Evolutionary conservation across 1,284 basidiomycete genomes (phyloP).

Genomic region (Malassezia nana): DNA sequence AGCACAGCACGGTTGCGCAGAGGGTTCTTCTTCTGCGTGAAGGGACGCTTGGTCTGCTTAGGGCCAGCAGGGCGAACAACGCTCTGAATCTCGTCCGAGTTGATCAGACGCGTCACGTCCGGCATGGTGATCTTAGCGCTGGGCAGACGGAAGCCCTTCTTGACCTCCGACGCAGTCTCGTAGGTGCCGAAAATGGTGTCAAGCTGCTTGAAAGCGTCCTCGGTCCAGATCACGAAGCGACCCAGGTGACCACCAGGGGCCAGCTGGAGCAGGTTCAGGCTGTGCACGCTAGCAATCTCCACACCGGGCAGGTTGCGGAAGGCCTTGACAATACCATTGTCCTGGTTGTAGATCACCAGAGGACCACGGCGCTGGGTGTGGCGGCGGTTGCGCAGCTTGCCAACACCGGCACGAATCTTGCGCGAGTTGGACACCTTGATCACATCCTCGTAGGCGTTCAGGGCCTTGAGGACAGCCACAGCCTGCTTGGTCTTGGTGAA

Average conservation of each 20-base stretch:
- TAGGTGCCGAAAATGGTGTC: constrained; percentile 92
- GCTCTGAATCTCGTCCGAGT: constrained; percentile 57
- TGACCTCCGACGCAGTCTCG: constrained; percentile 69
- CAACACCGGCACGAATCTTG: constrained; percentile 92
- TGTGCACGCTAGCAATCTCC: constrained; percentile 86
- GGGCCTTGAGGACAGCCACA: constrained; percentile 75
- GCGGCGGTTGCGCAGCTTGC: constrained; percentile 93
- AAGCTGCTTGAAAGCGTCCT: constrained; percentile 80
- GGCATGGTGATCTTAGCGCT: constrained; percentile 89
- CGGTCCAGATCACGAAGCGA: constrained; percentile 98
- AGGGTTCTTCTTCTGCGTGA: constrained; percentile 99
- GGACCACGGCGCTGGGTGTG: constrained; percentile 96
- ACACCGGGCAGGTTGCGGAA: constrained; percentile 99
- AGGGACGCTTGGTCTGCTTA: constrained; percentile 76
- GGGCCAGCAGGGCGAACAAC: constrained; percentile 78
- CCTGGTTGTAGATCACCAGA: constrained; percentile 93
- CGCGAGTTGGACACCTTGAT: constrained; percentile 95
- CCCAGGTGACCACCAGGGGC: constrained; percentile 98
- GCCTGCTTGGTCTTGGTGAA: constrained; percentile 97
- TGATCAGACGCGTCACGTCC: constrained; percentile 94
- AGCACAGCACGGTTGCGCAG: constrained; percentile 80
- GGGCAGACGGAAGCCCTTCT: constrained; percentile 60
- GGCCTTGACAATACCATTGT: constrained; percentile 92
- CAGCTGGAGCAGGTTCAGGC: constrained; percentile 95
- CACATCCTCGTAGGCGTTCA: constrained; percentile 78